Conservation (phyloP, 177 flowering plant genomes). For the Telopea speciosissima region DNA sequence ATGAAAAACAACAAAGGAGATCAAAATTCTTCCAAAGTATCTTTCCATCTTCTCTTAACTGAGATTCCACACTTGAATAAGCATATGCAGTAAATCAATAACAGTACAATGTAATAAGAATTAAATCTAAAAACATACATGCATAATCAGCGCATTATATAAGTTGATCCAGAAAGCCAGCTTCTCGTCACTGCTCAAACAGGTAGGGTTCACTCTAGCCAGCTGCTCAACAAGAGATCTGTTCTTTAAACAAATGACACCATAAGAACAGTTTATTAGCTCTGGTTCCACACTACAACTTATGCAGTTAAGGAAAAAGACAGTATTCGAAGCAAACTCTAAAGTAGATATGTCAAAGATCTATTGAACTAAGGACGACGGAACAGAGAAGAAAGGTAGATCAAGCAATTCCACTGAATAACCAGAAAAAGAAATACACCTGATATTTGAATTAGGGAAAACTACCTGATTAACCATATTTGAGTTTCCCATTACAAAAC, state of each 20-base stretch:
- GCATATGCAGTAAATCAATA: background rate
- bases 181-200: constrained; percentile 32
- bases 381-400: background rate
- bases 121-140: constrained; percentile 19
- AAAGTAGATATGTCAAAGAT: background rate
- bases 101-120: background rate
- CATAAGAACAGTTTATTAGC: background rate
- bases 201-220: constrained; percentile 30
- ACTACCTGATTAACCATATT: too few species aligned
- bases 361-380: background rate
- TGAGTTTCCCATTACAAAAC: too few species aligned
- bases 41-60: background rate
- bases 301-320: background rate
- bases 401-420: background rate
- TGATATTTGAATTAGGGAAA: too few species aligned
- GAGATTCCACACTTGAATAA: background rate
- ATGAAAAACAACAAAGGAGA: background rate
- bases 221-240: constrained; percentile 33
- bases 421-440: background rate
- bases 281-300: background rate
- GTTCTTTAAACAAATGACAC: background rate
- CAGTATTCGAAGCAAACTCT: background rate
- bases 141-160: constrained; percentile 47
- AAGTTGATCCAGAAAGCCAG: constrained; percentile 50
- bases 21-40: background rate